These are phyloP conservation scores for Metschnikowia santaceciliae DNA, from an alignment of 805 yeast species.

Conservation along the genomic window DNA sequence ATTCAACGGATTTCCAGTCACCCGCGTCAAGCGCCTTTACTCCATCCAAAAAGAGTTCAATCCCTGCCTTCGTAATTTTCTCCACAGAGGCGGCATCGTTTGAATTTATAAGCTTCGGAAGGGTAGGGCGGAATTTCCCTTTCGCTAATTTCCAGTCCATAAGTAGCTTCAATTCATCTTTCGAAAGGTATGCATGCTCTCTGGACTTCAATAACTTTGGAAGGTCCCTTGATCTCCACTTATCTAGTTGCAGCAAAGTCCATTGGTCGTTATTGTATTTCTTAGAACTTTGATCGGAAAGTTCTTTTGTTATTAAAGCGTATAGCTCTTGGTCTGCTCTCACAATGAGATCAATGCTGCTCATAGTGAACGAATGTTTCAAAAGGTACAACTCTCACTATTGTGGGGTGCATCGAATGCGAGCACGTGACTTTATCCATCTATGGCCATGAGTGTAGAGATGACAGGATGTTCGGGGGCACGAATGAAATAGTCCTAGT, in stretches of 20 bases:
- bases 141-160: constrained; percentile 49
- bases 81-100: constrained; percentile 31
- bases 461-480: background rate
- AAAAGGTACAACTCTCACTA: too few relatives aligned
- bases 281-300: constrained; percentile 25
- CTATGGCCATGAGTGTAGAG: background rate
- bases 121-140: constrained; percentile 41
- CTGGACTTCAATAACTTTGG: constrained; percentile 27
- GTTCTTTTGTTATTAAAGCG: constrained; percentile 22
- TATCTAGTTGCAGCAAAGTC: constrained; percentile 33
- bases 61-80: constrained; percentile 27
- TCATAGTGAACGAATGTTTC: background rate
- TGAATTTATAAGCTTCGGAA: constrained; percentile 38
- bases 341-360: background rate
- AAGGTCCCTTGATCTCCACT: constrained; percentile 31
- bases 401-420: background rate
- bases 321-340: constrained; percentile 20
- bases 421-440: background rate
- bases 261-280: constrained; percentile 22
- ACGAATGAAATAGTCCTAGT: background rate
- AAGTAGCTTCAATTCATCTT: constrained; percentile 36
- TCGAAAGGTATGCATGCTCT: constrained; percentile 25
- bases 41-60: constrained; percentile 10
- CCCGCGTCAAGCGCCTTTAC: constrained; percentile 1
- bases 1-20: constrained; percentile 7